Conservation (phyloP, 2,329 filamentous ascomycete genomes). For the Claviceps sp. region DNA sequence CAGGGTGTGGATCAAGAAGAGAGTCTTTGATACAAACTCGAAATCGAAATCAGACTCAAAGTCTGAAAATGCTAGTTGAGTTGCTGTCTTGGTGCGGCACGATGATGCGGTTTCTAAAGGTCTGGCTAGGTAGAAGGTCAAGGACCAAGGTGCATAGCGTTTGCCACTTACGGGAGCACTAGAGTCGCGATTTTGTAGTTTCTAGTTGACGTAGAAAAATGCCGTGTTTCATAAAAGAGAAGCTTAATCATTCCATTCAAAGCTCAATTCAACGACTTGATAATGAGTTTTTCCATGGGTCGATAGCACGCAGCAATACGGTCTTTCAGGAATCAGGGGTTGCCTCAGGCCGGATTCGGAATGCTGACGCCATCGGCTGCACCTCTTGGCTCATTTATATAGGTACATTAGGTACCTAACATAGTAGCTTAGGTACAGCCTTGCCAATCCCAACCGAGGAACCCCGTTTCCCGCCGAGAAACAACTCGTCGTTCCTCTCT, state of each 20-base stretch:
- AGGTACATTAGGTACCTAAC: too few relatives aligned
- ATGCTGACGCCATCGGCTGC: slow-evolving; percentile 6
- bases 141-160: neutral
- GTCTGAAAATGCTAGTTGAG: neutral
- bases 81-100: neutral
- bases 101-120: neutral
- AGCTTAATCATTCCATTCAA: neutral
- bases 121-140: neutral
- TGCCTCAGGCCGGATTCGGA: slow-evolving; percentile 4
- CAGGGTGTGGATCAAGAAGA: slow-evolving; percentile 21
- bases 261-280: too few relatives aligned
- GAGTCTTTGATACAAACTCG: slow-evolving; percentile 1
- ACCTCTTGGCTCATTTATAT: too few relatives aligned
- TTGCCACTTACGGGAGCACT: neutral
- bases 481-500: neutral
- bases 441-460: too few relatives aligned
- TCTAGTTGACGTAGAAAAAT: neutral
- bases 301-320: too few relatives aligned
- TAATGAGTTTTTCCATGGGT: too few relatives aligned
- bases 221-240: neutral
- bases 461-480: neutral
- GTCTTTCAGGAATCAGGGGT: too few relatives aligned
- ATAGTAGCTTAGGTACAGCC: too few relatives aligned
- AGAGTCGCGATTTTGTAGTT: neutral
- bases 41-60: too few relatives aligned